Base-by-base conservation (phyloP, 2,329 filamentous ascomycete species). In the Cladosporium velox region DNA sequence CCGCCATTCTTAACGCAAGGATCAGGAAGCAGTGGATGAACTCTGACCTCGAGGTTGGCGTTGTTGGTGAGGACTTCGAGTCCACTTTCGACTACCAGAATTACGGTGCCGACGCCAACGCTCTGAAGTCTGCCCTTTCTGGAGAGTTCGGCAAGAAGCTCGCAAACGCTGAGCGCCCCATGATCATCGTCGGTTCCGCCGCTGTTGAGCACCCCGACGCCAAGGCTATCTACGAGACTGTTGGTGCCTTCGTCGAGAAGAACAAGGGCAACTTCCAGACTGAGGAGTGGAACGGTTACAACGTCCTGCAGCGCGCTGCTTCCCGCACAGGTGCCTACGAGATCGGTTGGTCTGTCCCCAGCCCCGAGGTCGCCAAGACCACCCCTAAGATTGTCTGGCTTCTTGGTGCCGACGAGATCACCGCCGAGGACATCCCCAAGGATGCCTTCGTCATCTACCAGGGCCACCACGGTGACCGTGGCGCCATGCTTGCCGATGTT, bases 11-110 rank as follows among this genome's bases (percentile, higher is more conserved):
- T 54, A 99, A 99, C 76, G 93, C 94, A 70, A 91, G 95, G 72
- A 99, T 99, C 77, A 88, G 95, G 75, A 99, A 99, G 85, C 93
- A 97, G 80, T 99, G 94, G 91, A 85, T 99, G 72, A 90, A 93
- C 72, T 97, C 95, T 41, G 93, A 98, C 73, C 88, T 99, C 28
- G 91, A 98, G 79, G 88, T 99, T 73, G 95, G 90, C 70, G 87
- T 97, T 67, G 89, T 99, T 72, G 95, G 95, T 70, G 91, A 97
- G 82, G 82, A 89, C 47, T 99, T 94, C 79, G 88, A 96, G 59
- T 96, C 93, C 65, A 99, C 93, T 35, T 99, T 98, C 76, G 93
- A 97, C 73, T 96, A 94, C 75, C 90, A 96, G 80, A 92, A 97
- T 76, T 87, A 98, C 49, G 95, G 95, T 71, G 83, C 85, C 61